Percentiles rank a stretch among this genome's conserved stretches.
Evolutionary conservation across 1,284 basidiomycete species (phyloP).

Genomic region (Termitomyces sp.): DNA sequence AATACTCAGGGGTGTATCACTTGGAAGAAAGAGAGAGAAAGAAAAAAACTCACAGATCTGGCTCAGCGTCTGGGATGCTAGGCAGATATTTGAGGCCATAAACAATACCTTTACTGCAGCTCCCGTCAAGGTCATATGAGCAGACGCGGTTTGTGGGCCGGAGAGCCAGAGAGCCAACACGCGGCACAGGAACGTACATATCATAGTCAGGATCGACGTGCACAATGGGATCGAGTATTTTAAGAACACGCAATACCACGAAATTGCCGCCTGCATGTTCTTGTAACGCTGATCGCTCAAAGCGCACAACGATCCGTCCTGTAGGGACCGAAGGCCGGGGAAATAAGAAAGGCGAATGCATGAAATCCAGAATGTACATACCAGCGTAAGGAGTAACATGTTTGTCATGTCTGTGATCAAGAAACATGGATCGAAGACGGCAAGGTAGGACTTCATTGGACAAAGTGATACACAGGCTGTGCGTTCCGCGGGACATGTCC

Average conservation of each 20-base stretch:
- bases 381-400: not conserved
- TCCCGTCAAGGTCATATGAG: not conserved
- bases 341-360: too few relatives aligned
- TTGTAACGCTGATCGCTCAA: conserved; percentile 4
- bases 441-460: not conserved
- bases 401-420: not conserved
- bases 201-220: not conserved
- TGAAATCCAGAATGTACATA: not conserved
- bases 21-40: not conserved
- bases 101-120: too few relatives aligned
- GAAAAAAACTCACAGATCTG: not conserved
- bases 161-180: too few relatives aligned
- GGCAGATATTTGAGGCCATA: not conserved
- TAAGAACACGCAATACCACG: conserved; percentile 2
- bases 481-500: not conserved
- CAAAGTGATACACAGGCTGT: not conserved
- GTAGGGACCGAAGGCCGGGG: too few relatives aligned
- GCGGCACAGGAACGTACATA: not conserved
- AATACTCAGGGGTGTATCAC: too few relatives aligned
- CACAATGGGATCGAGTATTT: conserved; percentile 3
- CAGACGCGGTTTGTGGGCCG: too few relatives aligned
- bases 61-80: conserved; percentile 27
- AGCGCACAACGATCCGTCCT: conserved; percentile 6
- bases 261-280: not conserved
- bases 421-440: too few relatives aligned